Percentiles rank a stretch among this genome's conserved stretches.
These are phyloP conservation scores for Fusarium penzigii DNA, from an alignment of 2,329 filamentous ascomycete genomes.

Conservation along the genomic window DNA sequence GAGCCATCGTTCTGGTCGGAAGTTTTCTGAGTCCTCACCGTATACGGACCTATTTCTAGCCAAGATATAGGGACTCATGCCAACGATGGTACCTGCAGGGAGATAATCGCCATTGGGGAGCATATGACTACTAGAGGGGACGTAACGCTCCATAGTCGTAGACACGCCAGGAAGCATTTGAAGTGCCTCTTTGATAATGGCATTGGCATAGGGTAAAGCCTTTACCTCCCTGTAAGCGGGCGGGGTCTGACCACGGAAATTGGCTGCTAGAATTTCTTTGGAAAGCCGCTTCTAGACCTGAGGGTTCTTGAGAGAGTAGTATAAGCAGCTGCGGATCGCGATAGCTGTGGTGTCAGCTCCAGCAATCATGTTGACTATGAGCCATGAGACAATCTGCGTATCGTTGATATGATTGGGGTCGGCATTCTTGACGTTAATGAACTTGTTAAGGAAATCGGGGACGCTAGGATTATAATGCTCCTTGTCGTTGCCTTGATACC, in stretches of 20 bases:
- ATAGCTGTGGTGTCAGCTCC: constrained; percentile 28
- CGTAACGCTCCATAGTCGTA: constrained; percentile 46
- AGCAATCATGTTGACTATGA: constrained; percentile 34
- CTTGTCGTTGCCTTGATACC: constrained; percentile 31
- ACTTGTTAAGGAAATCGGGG: constrained; percentile 42
- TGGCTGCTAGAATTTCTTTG: constrained; percentile 14
- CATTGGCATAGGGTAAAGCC: constrained; percentile 26
- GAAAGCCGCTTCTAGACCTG: constrained; percentile 17
- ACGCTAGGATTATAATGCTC: constrained; percentile 22
- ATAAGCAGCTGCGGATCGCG: constrained; percentile 24
- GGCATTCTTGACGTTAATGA: constrained; percentile 39
- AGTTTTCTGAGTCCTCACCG: constrained; percentile 43
- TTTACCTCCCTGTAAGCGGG: constrained; percentile 18
- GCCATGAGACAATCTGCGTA: constrained; percentile 37
- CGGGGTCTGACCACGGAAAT: constrained; percentile 2
- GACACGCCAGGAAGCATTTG: constrained; percentile 46
- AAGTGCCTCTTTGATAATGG: constrained; percentile 49
- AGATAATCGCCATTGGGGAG: constrained; percentile 34
- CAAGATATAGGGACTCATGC: constrained; percentile 39
- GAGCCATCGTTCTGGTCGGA: constrained; percentile 43
- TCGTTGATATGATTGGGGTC: constrained; percentile 38
- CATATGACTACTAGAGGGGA: constrained; percentile 39
- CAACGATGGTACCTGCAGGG: constrained; percentile 35
- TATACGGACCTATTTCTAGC: constrained; percentile 40
- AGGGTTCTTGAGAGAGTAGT: constrained; percentile 23